A percentile compares a stretch with the other conserved stretches of the same genome.
These are phyloP conservation scores for Botryotinia narcissicola DNA, from an alignment of 2,329 filamentous ascomycete species.

Conservation along the genomic window DNA sequence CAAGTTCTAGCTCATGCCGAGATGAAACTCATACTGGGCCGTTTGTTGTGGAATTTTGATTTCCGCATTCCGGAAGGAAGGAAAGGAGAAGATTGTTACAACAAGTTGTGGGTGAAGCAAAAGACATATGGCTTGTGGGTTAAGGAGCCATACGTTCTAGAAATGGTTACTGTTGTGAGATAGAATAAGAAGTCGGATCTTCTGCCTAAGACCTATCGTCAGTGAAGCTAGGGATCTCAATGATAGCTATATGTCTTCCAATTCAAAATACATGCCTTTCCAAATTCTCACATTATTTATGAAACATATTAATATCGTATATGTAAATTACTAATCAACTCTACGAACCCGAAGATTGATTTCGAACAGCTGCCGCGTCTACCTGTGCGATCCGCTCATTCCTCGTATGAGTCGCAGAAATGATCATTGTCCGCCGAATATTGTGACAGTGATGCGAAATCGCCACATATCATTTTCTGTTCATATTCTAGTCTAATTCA, in stretches of 20 bases:
- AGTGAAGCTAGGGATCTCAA: background rate
- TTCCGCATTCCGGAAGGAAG: slow-evolving; percentile 9
- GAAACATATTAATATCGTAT: background rate
- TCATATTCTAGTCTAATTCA: background rate
- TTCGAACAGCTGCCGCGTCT: background rate
- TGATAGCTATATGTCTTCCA: background rate
- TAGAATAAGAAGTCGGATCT: background rate
- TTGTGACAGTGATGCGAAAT: background rate
- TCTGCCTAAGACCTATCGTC: background rate
- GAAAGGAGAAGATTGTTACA: background rate
- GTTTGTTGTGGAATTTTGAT: slow-evolving; percentile 25
- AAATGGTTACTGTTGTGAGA: background rate
- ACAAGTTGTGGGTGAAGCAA: background rate
- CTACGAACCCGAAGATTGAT: background rate
- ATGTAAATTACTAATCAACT: background rate
- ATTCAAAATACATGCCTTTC: background rate
- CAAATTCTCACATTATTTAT: background rate
- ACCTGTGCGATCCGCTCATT: background rate
- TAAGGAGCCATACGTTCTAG: background rate
- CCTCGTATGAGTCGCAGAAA: background rate
- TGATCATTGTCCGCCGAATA: background rate
- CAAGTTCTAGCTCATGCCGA: slow-evolving; percentile 22
- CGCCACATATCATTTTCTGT: background rate
- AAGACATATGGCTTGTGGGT: slow-evolving; percentile 2
- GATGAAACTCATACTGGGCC: slow-evolving; percentile 22